These are phyloP conservation scores for Eucalyptus shirleyi DNA, from an alignment of 345 rosid genomes.

Conservation along the genomic window DNA sequence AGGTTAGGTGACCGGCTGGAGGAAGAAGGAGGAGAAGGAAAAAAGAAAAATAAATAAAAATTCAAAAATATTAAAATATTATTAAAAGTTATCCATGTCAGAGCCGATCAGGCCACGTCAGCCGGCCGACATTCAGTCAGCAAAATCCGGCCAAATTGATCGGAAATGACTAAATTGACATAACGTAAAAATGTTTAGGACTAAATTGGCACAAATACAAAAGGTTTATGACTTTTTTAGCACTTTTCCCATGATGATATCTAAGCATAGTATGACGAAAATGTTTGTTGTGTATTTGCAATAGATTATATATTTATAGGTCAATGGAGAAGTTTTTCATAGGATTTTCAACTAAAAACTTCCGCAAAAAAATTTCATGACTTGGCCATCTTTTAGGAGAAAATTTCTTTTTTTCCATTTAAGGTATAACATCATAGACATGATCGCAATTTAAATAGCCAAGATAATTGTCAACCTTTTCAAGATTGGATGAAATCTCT, in stretches of 20 bases:
- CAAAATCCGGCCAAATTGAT: no score
- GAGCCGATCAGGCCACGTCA: fast-evolving
- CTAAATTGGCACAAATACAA: no score
- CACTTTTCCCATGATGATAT: background rate
- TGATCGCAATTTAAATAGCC: background rate
- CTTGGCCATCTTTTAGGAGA: background rate
- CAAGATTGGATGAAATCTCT: background rate
- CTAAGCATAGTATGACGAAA: background rate
- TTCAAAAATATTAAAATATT: no score
- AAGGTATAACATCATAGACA: background rate
- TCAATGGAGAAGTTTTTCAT: background rate
- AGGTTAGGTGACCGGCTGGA: no score
- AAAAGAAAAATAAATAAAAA: no score
- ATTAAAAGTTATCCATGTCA: fast-evolving
- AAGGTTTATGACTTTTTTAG: no score
- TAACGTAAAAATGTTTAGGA: no score
- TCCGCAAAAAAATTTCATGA: background rate
- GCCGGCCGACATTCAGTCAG: fast-evolving
- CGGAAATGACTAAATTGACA: no score
- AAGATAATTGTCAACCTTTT: background rate
- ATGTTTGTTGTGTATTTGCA: background rate
- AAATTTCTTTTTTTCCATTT: background rate
- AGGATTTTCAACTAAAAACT: background rate
- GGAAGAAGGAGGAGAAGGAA: no score
- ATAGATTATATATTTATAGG: background rate